Percentiles rank a stretch among this genome's conserved stretches.
These are phyloP conservation scores for Lagerstroemia fauriei DNA, from an alignment of 441 rosid genomes.

Conservation along the genomic window DNA sequence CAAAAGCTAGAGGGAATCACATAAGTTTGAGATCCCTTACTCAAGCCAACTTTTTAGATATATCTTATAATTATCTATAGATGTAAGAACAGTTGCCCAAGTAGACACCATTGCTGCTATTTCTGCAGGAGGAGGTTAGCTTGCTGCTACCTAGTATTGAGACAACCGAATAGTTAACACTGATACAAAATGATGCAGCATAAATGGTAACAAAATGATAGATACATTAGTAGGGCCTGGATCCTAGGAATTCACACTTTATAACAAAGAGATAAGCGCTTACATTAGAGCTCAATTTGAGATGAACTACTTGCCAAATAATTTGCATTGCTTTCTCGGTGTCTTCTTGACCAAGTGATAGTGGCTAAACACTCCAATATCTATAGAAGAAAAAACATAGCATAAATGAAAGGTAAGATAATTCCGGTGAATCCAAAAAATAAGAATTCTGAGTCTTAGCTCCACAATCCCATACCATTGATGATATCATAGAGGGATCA, in stretches of 20 bases:
- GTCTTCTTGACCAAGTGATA: slow-evolving; percentile 64
- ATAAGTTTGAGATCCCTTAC: slow-evolving; percentile 43
- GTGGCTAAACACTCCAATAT: slow-evolving; percentile 79
- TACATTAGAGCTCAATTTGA: slow-evolving; percentile 85
- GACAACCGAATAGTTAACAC: neutral
- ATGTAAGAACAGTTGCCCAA: slow-evolving; percentile 87
- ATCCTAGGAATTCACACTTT: neutral
- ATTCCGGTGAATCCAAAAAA: neutral
- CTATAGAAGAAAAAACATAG: slow-evolving; percentile 38
- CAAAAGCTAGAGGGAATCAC: neutral
- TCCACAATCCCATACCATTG: too few species aligned
- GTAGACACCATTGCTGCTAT: slow-evolving; percentile 78
- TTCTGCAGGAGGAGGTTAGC: slow-evolving; percentile 55
- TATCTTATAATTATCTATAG: slow-evolving; percentile 54
- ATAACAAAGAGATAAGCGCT: slow-evolving; percentile 19
- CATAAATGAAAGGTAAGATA: slow-evolving; percentile 15
- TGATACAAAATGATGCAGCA: neutral
- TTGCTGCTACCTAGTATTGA: slow-evolving; percentile 61
- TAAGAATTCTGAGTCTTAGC: neutral
- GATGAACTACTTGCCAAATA: slow-evolving; percentile 88
- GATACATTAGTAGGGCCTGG: neutral
- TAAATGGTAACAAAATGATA: neutral
- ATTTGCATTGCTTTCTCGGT: slow-evolving; percentile 80
- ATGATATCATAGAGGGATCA: too few species aligned
- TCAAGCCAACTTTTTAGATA: slow-evolving; percentile 71